Evolutionary conservation across 2,329 filamentous ascomycete species (phyloP).

Genomic region (Zopfia rhizophila): DNA sequence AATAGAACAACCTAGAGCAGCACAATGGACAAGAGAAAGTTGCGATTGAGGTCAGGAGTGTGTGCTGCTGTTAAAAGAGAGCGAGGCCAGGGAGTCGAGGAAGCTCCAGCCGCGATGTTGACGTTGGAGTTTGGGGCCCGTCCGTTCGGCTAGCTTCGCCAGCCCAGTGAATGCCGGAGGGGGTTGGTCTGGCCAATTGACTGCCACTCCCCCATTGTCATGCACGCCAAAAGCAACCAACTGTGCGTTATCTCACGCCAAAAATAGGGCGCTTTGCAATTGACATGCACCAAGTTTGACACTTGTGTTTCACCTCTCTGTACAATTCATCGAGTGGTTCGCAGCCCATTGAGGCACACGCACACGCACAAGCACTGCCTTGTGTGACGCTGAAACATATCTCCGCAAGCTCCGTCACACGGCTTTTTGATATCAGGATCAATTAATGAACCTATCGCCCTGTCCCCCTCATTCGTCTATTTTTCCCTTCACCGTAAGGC

Average conservation of each 20-base stretch:
- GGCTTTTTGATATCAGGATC: slow-evolving; percentile 18
- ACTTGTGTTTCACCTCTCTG: slow-evolving; percentile 31
- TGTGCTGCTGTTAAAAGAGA: slow-evolving; percentile 4
- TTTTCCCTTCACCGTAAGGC: slow-evolving; percentile 6
- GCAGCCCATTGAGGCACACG: background rate
- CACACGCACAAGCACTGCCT: slow-evolving; percentile 29
- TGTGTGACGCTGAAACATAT: slow-evolving; percentile 5
- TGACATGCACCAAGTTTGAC: slow-evolving; percentile 18
- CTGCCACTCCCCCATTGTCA: slow-evolving; percentile 21
- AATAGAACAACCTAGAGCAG: background rate
- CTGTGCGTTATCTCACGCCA: slow-evolving; percentile 20
- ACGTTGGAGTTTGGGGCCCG: no score
- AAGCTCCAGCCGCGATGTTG: slow-evolving; percentile 27
- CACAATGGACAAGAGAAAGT: slow-evolving; percentile 8
- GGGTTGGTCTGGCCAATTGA: slow-evolving; percentile 31
- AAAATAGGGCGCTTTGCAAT: slow-evolving; percentile 33
- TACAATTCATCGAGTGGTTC: no score
- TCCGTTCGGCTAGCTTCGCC: slow-evolving; percentile 14
- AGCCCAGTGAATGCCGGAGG: no score
- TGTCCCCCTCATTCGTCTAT: background rate
- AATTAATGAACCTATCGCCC: slow-evolving; percentile 8
- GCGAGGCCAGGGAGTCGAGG: slow-evolving; percentile 19
- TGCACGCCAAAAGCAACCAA: slow-evolving; percentile 21
- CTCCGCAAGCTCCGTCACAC: slow-evolving; percentile 13
- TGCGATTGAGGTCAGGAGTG: slow-evolving; percentile 14